Evolutionary conservation across 164 flowering plant genomes (phyloP).

Genomic region (Stephania yunnanensis): DNA sequence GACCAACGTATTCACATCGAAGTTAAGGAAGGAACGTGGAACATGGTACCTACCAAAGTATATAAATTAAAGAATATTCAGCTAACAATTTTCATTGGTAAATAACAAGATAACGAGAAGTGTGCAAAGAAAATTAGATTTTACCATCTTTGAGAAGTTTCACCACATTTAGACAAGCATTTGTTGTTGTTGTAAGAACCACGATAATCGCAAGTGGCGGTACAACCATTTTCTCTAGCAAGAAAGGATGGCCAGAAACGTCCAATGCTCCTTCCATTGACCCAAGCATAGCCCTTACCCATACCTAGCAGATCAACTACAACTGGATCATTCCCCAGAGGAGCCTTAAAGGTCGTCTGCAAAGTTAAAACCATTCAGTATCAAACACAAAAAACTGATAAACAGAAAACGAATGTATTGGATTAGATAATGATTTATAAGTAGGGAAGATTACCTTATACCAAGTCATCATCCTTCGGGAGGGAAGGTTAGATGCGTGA

Average conservation of each 20-base stretch:
- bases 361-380: not conserved
- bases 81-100: not conserved
- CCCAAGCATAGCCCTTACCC: slow-evolving; percentile 75
- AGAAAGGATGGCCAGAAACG: slow-evolving; percentile 51
- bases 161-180: slow-evolving; percentile 46
- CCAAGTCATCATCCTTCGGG: slow-evolving; percentile 27
- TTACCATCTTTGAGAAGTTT: slow-evolving; percentile 50
- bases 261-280: slow-evolving; percentile 61
- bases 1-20: slow-evolving; percentile 34
- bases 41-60: slow-evolving; percentile 40
- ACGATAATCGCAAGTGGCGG: slow-evolving; percentile 50
- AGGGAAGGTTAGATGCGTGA: slow-evolving; percentile 26
- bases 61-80: not conserved
- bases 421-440: not conserved
- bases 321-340: slow-evolving; percentile 58
- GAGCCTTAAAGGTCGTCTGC: slow-evolving; percentile 58
- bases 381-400: too few relatives aligned
- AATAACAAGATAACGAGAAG: not conserved
- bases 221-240: slow-evolving; percentile 38
- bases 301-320: slow-evolving; percentile 54
- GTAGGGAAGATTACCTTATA: not conserved
- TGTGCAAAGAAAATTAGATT: not conserved
- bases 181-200: slow-evolving; percentile 38
- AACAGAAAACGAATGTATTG: not conserved
- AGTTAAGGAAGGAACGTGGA: slow-evolving; percentile 38